Conservation (phyloP, 257 asterid species). For the Cruciata laevipes region DNA sequence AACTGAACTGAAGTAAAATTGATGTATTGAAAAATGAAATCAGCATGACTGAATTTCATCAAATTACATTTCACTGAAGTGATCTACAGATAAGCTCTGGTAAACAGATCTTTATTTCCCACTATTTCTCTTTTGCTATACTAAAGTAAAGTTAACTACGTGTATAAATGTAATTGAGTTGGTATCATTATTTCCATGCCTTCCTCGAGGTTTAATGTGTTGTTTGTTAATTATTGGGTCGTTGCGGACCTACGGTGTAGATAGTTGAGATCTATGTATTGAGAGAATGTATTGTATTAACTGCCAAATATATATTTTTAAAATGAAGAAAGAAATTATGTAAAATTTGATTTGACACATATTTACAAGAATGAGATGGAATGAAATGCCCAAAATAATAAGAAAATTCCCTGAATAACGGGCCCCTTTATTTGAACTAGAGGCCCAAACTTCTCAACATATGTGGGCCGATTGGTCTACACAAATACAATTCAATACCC, state of each 20-base stretch:
- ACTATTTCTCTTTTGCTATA: neutral
- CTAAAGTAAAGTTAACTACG: neutral
- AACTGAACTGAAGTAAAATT: no score
- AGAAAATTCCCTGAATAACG: neutral
- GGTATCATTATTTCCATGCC: neutral
- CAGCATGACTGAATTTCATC: no score
- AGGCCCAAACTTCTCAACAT: neutral
- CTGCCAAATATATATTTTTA: no score
- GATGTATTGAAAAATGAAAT: no score
- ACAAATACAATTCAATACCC: neutral
- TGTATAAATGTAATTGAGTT: neutral
- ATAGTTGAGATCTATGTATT: no score
- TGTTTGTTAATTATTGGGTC: neutral
- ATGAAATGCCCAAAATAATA: neutral
- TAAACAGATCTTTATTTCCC: no score
- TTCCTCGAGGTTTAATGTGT: slow-evolving; percentile 4
- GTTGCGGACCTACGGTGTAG: no score
- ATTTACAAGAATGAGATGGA: neutral
- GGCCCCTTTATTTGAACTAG: neutral
- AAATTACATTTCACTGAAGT: no score
- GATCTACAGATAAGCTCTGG: no score
- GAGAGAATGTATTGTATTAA: no score
- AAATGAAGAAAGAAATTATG: no score
- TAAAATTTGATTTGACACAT: no score
- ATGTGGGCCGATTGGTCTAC: neutral